Evolutionary conservation across 768 basidiomycete genomes (phyloP).

Genomic region (Lactifluus echinatus): DNA sequence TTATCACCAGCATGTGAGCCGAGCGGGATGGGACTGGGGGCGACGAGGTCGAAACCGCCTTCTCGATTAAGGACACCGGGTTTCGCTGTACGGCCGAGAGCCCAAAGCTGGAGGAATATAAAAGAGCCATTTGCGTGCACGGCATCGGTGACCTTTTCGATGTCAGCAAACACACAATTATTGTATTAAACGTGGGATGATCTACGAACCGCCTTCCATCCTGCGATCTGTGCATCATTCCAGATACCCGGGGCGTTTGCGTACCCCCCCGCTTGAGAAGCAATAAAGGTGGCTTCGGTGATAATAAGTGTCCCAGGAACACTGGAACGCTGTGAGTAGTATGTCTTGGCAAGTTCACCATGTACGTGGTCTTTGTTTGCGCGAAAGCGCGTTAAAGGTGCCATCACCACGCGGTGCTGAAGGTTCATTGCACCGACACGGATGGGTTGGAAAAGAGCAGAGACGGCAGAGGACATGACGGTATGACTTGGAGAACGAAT

Average conservation of each 20-base stretch:
- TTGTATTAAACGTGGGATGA: no score
- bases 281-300: slow-evolving; percentile 49
- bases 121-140: slow-evolving; percentile 30
- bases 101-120: slow-evolving; percentile 34
- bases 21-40: slow-evolving; percentile 29
- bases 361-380: slow-evolving; percentile 31
- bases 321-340: slow-evolving; percentile 41
- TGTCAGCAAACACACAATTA: not conserved
- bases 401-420: slow-evolving; percentile 44
- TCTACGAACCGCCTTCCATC: slow-evolving; percentile 39
- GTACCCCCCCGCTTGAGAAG: slow-evolving; percentile 40
- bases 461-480: no score
- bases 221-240: slow-evolving; percentile 45
- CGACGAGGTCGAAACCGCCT: slow-evolving; percentile 21
- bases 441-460: slow-evolving; percentile 45
- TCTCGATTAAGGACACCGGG: slow-evolving; percentile 31
- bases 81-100: slow-evolving; percentile 34
- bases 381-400: slow-evolving; percentile 44
- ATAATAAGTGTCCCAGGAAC: slow-evolving; percentile 47
- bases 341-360: slow-evolving; percentile 26
- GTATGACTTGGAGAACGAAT: no score
- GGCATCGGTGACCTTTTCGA: slow-evolving; percentile 18
- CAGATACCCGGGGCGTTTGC: slow-evolving; percentile 54
- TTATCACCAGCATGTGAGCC: not conserved
- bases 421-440: slow-evolving; percentile 35